phyloP scores from a whole-genome alignment of 352 stramenopile species.

The Phytophthora cactorum region DNA sequence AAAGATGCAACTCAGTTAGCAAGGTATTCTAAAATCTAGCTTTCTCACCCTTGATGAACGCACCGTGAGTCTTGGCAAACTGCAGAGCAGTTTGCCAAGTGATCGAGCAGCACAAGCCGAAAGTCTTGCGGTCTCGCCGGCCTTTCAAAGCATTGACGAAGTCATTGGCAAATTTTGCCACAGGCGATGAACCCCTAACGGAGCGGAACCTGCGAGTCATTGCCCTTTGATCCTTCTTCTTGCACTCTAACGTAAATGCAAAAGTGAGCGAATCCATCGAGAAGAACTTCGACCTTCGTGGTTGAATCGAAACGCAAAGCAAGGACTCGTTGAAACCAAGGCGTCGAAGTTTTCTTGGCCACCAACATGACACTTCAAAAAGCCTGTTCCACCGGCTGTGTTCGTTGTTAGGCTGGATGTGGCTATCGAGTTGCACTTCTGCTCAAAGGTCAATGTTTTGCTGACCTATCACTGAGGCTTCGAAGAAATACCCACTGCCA shows the following conservation, averaged over 20 bases:
- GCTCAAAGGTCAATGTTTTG: too few relatives aligned
- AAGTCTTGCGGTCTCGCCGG: constrained; percentile 17
- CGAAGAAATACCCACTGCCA: too few relatives aligned
- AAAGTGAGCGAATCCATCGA: neutral
- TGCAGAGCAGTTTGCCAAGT: constrained; percentile 45
- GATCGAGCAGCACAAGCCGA: constrained; percentile 58
- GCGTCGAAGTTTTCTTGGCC: too few relatives aligned
- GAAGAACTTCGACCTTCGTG: neutral
- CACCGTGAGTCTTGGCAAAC: constrained; percentile 50
- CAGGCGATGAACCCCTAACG: constrained; percentile 71
- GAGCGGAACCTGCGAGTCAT: constrained; percentile 34
- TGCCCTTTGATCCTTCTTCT: constrained; percentile 9
- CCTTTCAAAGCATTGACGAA: constrained; percentile 56
- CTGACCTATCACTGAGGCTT: too few relatives aligned
- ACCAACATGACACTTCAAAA: too few relatives aligned
- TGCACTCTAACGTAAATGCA: neutral
- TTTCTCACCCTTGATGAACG: constrained; percentile 18
- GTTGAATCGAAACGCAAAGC: neutral
- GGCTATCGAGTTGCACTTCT: too few relatives aligned
- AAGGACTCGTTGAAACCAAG: too few relatives aligned
- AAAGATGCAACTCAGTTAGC: neutral
- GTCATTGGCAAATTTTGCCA: constrained; percentile 63
- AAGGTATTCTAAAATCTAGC: constrained; percentile 48
- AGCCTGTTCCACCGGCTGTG: too few relatives aligned
- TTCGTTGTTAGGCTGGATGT: too few relatives aligned